phyloP scores from a whole-genome alignment of 495 filamentous ascomycete species.

The Xanthoparmelia taractica region DNA sequence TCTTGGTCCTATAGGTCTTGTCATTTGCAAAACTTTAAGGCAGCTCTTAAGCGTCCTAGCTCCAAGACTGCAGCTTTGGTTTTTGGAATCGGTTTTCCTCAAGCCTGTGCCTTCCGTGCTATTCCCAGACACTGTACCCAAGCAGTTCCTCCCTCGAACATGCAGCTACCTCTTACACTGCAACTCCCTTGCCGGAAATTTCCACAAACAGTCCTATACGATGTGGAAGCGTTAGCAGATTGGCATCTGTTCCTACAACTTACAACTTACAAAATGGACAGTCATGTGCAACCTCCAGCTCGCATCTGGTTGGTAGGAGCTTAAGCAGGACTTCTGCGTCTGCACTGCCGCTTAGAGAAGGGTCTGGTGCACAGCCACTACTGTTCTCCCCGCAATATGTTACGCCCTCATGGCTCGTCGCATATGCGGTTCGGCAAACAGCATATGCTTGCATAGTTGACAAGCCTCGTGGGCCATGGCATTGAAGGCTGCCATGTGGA shows the following conservation, averaged over 20 bases:
- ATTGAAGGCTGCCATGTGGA: conserved; percentile 17
- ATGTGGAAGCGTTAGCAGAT: not conserved
- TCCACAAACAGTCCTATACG: not conserved
- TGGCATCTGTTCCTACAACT: not conserved
- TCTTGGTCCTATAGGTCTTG: not conserved
- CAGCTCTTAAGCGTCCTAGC: not conserved
- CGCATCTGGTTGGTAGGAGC: not conserved
- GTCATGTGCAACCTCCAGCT: not conserved
- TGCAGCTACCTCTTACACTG: not conserved
- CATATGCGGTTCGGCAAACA: conserved; percentile 10
- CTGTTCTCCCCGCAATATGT: conserved; percentile 4
- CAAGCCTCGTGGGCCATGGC: conserved; percentile 15
- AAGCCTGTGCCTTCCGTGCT: not conserved
- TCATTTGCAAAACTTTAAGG: not conserved
- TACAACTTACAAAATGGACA: no score
- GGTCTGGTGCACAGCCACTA: conserved; percentile 7
- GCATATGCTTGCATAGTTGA: not conserved
- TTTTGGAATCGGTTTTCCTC: not conserved
- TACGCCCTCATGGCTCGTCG: conserved; percentile 8
- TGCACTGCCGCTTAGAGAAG: not conserved
- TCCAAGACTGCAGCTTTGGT: not conserved
- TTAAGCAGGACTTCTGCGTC: not conserved
- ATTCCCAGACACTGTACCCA: not conserved
- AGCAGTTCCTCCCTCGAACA: not conserved
- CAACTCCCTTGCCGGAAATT: not conserved